These are phyloP conservation scores for Candida silvicultrix DNA, from an alignment of 805 yeast genomes.

Conservation along the genomic window DNA sequence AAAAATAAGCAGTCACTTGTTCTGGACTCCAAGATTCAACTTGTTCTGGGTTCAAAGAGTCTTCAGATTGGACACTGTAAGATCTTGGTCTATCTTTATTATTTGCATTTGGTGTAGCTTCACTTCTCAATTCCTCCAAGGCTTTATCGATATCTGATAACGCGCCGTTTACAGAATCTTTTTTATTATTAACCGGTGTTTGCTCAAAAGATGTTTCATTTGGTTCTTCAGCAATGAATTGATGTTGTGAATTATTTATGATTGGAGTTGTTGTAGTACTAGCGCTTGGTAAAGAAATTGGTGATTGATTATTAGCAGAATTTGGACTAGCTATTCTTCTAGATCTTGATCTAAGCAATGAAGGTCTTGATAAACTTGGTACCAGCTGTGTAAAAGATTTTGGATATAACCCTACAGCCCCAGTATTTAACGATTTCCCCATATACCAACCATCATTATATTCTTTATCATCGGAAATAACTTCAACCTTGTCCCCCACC, in stretches of 20 bases:
- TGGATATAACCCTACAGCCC: constrained; percentile 84
- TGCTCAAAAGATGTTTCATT: not conserved
- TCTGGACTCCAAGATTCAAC: constrained; percentile 75
- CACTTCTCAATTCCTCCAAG: constrained; percentile 49
- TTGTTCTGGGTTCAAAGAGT: constrained; percentile 38
- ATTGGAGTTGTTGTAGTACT: constrained; percentile 7
- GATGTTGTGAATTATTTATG: not conserved
- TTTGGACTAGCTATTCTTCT: constrained; percentile 37
- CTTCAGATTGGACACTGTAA: constrained; percentile 13
- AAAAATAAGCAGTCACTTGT: constrained; percentile 77
- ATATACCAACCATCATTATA: constrained; percentile 97
- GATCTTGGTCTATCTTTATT: constrained; percentile 5
- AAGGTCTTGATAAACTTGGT: constrained; percentile 31
- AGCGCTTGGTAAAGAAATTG: constrained; percentile 3
- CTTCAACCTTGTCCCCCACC: constrained; percentile 82
- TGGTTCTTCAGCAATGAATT: constrained; percentile 4
- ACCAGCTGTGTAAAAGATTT: constrained; percentile 71
- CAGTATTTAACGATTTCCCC: constrained; percentile 71
- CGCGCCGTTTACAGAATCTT: constrained; percentile 39
- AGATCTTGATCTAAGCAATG: constrained; percentile 52
- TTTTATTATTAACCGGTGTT: not conserved
- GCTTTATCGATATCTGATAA: constrained; percentile 72
- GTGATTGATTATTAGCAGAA: constrained; percentile 11
- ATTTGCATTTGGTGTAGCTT: constrained; percentile 12
- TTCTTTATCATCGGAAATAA: constrained; percentile 87